Evolutionary conservation across 2,329 filamentous ascomycete genomes (phyloP), one percentile per base, ranked within the genome.

Genomic region (Microascus cirrosus): DNA sequence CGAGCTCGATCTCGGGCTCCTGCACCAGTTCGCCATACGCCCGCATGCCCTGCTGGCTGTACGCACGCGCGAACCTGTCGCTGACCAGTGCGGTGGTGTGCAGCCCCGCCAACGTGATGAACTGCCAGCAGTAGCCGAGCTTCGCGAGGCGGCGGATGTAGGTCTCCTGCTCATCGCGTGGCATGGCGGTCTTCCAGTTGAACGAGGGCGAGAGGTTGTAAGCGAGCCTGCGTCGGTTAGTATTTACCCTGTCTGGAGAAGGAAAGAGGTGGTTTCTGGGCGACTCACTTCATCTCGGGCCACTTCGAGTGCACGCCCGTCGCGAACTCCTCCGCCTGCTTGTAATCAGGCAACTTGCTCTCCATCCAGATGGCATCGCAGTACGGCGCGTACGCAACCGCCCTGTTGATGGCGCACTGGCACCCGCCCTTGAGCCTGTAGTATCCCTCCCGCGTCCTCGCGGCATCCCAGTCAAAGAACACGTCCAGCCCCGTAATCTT

Each of bases 341-440:
- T 80, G 71, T 80, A 97, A 71, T 97, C 93, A 53, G 94, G 94
- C 64, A 96, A 79, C 77, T 96, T 96, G 77, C 87, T 93, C 82
- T 99, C 94, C 94, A 99, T 99, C 94, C 94, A 99, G 73, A 99
- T 95, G 71, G 95, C 85, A 68, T 97, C 93, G 62, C 87, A 88
- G 75, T 95, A 96, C 2, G 94, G 93, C 0, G 90, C 93, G 69
- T 95, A 97, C 6, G 93, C 90, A 59, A 95, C 76, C 36, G 92
- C 93, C 54, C 93, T 85, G 79, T 94, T 95, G 70, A 97, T 78
- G 60, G 92, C 91, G 71, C 89, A 95, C 72, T 91, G 86, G 67
- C 89, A 95, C 60, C 94, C 94, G 60, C 94, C 94, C 73, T 90
- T 81, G 70, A 96, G 87, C 61, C 94, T 82, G 79, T 96, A 97